Base-by-base conservation (phyloP, 768 basidiomycete genomes). In the Trametes sanguinea region DNA sequence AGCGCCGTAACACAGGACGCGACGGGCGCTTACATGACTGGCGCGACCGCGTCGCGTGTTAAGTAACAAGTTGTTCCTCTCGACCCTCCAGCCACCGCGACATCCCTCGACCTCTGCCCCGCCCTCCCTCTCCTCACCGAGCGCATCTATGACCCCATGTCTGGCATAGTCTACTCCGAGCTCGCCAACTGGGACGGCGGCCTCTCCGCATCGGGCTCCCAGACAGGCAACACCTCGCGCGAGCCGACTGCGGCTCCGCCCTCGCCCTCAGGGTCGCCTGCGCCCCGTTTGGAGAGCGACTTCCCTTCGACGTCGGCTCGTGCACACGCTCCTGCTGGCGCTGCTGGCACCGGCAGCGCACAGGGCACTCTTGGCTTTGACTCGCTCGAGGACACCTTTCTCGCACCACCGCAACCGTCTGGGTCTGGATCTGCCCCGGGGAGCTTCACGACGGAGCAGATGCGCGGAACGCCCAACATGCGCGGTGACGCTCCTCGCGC, bases 171-270 rank as follows among this genome's bases (percentile, higher is more conserved):
- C 2, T 67, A 55, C 57, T 67, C 66, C 22, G 53, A 52, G 37
- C 63, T 67, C 46, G 62, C 66, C 6, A 67, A 67, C 46, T 67
- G 66, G 66, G 63, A 67, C 54, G 66, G 66, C 60, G 32, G 57
- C 16, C 58, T 60, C 13, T 53, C 57, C 33, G 56, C 46, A 3
- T 58, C 61, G 22, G 57, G 57, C 10, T 51, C 57, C 39, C 60
- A 44, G 48, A 48, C 48, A 7, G 44, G 43, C 51, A 48, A 54
- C 54, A 50, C 40, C 40, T 51, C 55, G 35, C 55, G 53, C 61
- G 55, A 62, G 32, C 32, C 52, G 13, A 30, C 40, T 17, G 43
- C 46, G 14, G 22, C 40, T 14, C 37, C 55, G 45, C 30, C 40
- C 44, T 40, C 52, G 6, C 11, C 11, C 47, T 48, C 53, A 54